Base-by-base conservation (phyloP, 306 rosid species). In the Pueraria montana region DNA sequence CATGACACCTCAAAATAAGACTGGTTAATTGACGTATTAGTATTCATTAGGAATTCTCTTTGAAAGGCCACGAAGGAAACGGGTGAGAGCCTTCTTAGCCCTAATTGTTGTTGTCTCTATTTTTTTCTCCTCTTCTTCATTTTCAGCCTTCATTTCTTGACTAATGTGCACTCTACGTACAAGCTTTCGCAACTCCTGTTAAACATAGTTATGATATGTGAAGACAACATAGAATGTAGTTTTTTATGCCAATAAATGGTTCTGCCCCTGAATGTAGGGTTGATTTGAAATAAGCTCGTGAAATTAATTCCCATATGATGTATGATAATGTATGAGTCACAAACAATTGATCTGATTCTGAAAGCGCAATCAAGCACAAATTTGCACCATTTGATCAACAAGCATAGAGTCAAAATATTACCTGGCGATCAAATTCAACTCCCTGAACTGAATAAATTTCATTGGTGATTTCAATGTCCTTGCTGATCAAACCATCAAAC, bases 381-480 rank as follows among this genome's bases (percentile, higher is more conserved):
- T 3, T 21, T 53, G 13, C 69, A 66, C 26, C 14, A 23, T 69
- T 48, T 59, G 63, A 72, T 40, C n/a, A n/a, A n/a, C 30, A 4
- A 18, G 53, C 59, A 27, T n/a, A 43, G 30, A 77, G 69, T 65
- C 24, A 50, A 55, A 48, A 17, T 34, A 83, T 80, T 74, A 96
- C 99, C 94, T 96, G 98, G 12, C 97, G 95, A 59, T 96, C 95
- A 89, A 91, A 96, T 53, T 92, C 98, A 84, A 92, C 97, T 79
- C 62, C 88, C 11, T 82, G 93, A 56, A 94, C 20, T 55, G 99
- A 96, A 87, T 92, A 96, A 76, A 96, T 89, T 89, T 92, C 97
- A 36, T 89, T 92, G 80, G 89, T 92, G 84, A 94, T 89, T 82
- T 86, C 63, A 66, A 72, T 72, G 83, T 96, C 95, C 88, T 92